phyloP scores from a whole-genome alignment of 306 rosid genomes.

The Quercus agrifolia region DNA sequence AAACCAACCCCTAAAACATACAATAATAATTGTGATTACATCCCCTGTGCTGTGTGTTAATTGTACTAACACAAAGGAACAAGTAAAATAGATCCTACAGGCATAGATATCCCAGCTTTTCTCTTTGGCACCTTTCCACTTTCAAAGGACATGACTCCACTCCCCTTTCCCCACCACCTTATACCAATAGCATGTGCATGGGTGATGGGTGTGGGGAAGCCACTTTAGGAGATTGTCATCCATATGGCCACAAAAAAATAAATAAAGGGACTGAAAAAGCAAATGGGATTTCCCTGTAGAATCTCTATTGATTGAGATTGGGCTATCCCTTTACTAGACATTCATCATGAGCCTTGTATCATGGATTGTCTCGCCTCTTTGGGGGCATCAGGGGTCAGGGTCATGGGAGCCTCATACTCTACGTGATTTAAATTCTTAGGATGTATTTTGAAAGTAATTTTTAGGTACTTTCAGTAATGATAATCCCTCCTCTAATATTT shows the following conservation, averaged over 20 bases:
- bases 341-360: slow-evolving; percentile 68
- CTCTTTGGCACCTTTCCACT: background rate
- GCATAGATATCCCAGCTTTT: background rate
- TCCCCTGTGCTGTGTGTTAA: too few species aligned
- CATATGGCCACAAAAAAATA: slow-evolving; percentile 33
- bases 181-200: slow-evolving; percentile 70
- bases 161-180: slow-evolving; percentile 15
- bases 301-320: slow-evolving; percentile 66
- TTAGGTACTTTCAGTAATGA: too few species aligned
- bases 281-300: slow-evolving; percentile 45
- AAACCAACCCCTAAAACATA: too few species aligned
- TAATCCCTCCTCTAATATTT: accelerated
- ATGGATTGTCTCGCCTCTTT: slow-evolving; percentile 66
- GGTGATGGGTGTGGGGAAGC: slow-evolving; percentile 64
- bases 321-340: slow-evolving; percentile 70
- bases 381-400: slow-evolving; percentile 15
- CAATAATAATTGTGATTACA: too few species aligned
- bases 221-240: slow-evolving; percentile 45
- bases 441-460: too few species aligned
- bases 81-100: slow-evolving; percentile 1
- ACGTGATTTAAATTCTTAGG: too few species aligned
- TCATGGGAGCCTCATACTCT: too few species aligned
- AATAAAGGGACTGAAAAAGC: slow-evolving; percentile 37
- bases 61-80: background rate
- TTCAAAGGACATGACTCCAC: slow-evolving; percentile 60